Evolutionary conservation across 192 early-diverging fungal species (phyloP).

Genomic region (Gryganskiella cystojenkinii): DNA sequence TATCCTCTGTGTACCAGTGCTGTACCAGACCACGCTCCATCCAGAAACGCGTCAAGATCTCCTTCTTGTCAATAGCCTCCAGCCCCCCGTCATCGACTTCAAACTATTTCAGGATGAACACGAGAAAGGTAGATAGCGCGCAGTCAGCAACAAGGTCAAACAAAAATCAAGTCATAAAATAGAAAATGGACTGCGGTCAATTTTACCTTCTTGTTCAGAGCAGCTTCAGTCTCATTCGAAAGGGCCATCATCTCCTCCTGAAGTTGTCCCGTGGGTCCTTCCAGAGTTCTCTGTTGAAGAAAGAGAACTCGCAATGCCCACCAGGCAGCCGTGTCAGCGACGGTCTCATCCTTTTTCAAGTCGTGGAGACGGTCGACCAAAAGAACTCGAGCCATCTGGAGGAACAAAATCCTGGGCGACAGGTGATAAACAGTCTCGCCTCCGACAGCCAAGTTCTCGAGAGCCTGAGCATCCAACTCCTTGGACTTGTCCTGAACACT

Average conservation of each 20-base stretch:
- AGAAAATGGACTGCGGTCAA: neutral
- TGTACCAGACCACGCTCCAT: constrained; percentile 85
- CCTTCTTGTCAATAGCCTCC: constrained; percentile 45
- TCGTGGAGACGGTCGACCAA: constrained; percentile 64
- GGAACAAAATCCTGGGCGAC: constrained; percentile 71
- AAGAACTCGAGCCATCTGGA: constrained; percentile 73
- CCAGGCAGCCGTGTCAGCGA: constrained; percentile 66
- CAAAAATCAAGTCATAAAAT: neutral
- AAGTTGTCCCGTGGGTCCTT: constrained; percentile 70
- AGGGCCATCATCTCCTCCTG: constrained; percentile 56
- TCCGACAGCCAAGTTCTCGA: constrained; percentile 73
- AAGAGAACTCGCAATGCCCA: constrained; percentile 81
- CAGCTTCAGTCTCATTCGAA: constrained; percentile 24
- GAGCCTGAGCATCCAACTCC: constrained; percentile 56
- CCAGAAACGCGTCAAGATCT: constrained; percentile 70
- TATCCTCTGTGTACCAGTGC: constrained; percentile 80
- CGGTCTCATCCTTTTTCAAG: constrained; percentile 19
- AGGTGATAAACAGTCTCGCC: constrained; percentile 90
- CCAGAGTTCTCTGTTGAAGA: constrained; percentile 78
- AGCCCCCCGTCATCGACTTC: constrained; percentile 21
- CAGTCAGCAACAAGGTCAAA: neutral
- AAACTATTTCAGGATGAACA: too few species aligned
- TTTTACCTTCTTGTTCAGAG: constrained; percentile 35
- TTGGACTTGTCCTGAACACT: constrained; percentile 33
- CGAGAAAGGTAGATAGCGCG: constrained; percentile 8